Percentiles rank a stretch among this genome's conserved stretches.
These are phyloP conservation scores for Scheffersomyces spartinae DNA, from an alignment of 805 yeast species.

Conservation along the genomic window DNA sequence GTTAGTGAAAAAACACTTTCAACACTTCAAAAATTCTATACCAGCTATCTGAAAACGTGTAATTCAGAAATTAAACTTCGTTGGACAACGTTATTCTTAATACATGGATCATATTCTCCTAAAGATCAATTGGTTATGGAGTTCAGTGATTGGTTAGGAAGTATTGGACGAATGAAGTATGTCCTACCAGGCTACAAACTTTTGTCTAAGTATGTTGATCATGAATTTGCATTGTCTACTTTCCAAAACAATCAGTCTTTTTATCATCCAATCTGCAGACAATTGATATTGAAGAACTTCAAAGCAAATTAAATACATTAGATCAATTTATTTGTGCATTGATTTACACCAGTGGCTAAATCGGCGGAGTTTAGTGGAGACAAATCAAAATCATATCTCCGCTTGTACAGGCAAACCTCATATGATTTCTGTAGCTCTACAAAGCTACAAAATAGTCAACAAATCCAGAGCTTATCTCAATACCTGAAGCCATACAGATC, in stretches of 20 bases:
- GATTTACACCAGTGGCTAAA: neutral
- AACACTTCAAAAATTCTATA: slow-evolving; percentile 6
- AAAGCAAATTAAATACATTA: neutral
- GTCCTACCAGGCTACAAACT: slow-evolving; percentile 21
- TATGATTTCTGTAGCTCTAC: too few relatives aligned
- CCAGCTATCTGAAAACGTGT: slow-evolving; percentile 8
- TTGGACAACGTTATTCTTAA: slow-evolving; percentile 14
- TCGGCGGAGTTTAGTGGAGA: too few relatives aligned
- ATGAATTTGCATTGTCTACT: slow-evolving; percentile 15
- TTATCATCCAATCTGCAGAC: slow-evolving; percentile 23
- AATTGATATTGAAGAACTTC: too few relatives aligned
- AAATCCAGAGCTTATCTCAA: too few relatives aligned
- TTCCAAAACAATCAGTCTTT: slow-evolving; percentile 10
- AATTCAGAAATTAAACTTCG: slow-evolving; percentile 15
- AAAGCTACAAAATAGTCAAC: too few relatives aligned
- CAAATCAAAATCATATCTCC: too few relatives aligned
- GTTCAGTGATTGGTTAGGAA: slow-evolving; percentile 20
- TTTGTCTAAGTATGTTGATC: slow-evolving; percentile 11
- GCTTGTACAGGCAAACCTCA: too few relatives aligned
- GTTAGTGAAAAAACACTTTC: neutral
- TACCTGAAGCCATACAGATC: too few relatives aligned
- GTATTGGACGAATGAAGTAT: slow-evolving; percentile 26
- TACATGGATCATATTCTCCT: slow-evolving; percentile 8
- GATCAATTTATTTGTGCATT: neutral
- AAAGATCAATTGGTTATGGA: slow-evolving; percentile 8